A percentile compares a stretch with the other conserved stretches of the same genome.
Conservation (phyloP, 257 asterid species). For the Petunia axillaris region DNA sequence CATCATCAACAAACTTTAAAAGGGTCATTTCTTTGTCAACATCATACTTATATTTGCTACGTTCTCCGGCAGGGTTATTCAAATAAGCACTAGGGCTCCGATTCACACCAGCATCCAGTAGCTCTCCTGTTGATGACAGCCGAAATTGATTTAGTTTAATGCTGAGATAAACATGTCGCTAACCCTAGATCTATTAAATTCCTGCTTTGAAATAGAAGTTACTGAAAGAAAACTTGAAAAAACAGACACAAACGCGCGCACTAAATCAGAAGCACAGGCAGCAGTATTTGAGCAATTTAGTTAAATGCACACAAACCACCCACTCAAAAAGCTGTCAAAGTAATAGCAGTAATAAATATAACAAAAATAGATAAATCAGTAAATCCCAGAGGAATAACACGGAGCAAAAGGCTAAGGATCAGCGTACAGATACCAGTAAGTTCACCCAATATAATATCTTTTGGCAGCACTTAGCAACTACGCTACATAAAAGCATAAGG, state of each 20-base stretch:
- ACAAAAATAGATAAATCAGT: not conserved
- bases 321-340: slow-evolving; percentile 7
- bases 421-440: not conserved
- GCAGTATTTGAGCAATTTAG: slow-evolving; percentile 13
- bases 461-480: not conserved
- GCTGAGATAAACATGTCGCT: not conserved
- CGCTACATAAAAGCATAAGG: not conserved
- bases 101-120: slow-evolving; percentile 85
- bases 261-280: not conserved
- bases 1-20: slow-evolving; percentile 82
- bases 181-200: not conserved
- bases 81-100: slow-evolving; percentile 99
- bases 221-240: not conserved
- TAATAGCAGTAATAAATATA: not conserved
- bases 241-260: not conserved
- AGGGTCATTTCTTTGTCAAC: slow-evolving; percentile 95
- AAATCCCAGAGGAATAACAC: not conserved
- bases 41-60: slow-evolving; percentile 79
- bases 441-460: not conserved
- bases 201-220: not conserved
- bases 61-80: slow-evolving; percentile 86
- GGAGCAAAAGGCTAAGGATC: slow-evolving; percentile 13
- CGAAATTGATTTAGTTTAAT: slow-evolving; percentile 33
- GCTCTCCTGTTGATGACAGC: slow-evolving; percentile 68
- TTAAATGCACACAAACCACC: not conserved